Evolutionary conservation across 352 stramenopile genomes (phyloP).

Genomic region (Phytophthora podocarpi): DNA sequence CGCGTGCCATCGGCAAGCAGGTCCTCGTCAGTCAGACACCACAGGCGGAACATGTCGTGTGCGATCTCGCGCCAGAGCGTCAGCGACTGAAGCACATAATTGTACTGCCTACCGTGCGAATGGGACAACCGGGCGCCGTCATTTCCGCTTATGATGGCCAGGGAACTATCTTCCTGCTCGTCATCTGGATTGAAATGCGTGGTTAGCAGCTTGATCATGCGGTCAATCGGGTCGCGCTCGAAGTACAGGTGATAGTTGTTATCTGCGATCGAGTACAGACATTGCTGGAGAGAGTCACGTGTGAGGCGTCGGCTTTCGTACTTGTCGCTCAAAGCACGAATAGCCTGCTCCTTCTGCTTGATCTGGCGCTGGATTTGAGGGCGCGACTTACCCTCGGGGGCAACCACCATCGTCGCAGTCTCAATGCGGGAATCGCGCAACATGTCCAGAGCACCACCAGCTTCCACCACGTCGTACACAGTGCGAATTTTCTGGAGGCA

Average conservation of each 20-base stretch:
- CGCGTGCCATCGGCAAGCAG: conserved; percentile 74
- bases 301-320: conserved; percentile 59
- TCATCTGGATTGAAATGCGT: conserved; percentile 87
- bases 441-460: conserved; percentile 70
- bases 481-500: conserved; percentile 86
- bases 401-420: conserved; percentile 94
- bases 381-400: conserved; percentile 89
- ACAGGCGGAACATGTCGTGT: conserved; percentile 97
- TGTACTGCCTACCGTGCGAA: conserved; percentile 94
- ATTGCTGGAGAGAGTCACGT: conserved; percentile 92
- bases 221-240: conserved; percentile 96
- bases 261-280: conserved; percentile 96
- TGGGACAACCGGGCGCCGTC: conserved; percentile 94
- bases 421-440: conserved; percentile 90
- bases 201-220: conserved; percentile 92
- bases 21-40: conserved; percentile 94
- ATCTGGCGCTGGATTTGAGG: conserved; percentile 93
- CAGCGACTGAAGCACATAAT: conserved; percentile 96
- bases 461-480: conserved; percentile 89
- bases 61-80: conserved; percentile 96
- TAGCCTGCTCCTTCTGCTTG: conserved; percentile 92
- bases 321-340: conserved; percentile 84
- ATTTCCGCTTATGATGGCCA: conserved; percentile 93
- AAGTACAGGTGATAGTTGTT: conserved; percentile 98
- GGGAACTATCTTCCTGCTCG: conserved; percentile 77